Base-by-base conservation (phyloP, 2,329 filamentous ascomycete species). In the Aspergillus sclerotialis region DNA sequence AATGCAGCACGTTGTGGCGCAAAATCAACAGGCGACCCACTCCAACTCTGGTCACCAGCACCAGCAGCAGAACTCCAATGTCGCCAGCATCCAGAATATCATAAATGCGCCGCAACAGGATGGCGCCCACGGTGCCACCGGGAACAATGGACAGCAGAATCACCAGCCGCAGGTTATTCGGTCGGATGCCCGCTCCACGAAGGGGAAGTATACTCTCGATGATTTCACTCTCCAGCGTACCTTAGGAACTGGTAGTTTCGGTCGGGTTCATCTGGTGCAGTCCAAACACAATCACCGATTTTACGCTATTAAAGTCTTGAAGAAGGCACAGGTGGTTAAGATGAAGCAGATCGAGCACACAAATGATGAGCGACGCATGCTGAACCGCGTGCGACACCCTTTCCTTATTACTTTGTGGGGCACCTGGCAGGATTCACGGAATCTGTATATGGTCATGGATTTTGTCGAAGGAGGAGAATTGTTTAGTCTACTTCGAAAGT, bases 271-370 rank as follows among this genome's bases (percentile, higher is more conserved):
- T 60, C 72, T 98, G 40, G 92, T 96, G 34, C 92, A 96, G 67
- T 95, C 89, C 46, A 92, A 89, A 65, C 92, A 98, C 68, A 98
- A 98, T 64, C 85, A 94, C 66, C 82, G 92, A 42, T 98, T 89
- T 72, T 98, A 98, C 67, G 92, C 92, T 29, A 82, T 98, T 65
- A 98, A 98, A 69, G 92, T 98, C 46, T 69, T 98, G 65, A 98
- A 98, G 65, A 98, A 98, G 75, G 82, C 82, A 31, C 92, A 98
- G 67, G 90, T 98, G 35, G 88, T 98, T 63, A 94, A 94, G 72
- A 96, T 98, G 92, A 98, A 98, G 76, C 92, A 98, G 66, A 88
- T 98, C 40, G 92, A 98, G 66, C 92, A 98, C 68, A 98, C 92
- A 48, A 98, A 98, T 57, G 92, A 98, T 64, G 92, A 98, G 70